A percentile compares a stretch with the other conserved stretches of the same genome.
phyloP scores from a whole-genome alignment of 345 rosid genomes.

The Alliaria petiolata region DNA sequence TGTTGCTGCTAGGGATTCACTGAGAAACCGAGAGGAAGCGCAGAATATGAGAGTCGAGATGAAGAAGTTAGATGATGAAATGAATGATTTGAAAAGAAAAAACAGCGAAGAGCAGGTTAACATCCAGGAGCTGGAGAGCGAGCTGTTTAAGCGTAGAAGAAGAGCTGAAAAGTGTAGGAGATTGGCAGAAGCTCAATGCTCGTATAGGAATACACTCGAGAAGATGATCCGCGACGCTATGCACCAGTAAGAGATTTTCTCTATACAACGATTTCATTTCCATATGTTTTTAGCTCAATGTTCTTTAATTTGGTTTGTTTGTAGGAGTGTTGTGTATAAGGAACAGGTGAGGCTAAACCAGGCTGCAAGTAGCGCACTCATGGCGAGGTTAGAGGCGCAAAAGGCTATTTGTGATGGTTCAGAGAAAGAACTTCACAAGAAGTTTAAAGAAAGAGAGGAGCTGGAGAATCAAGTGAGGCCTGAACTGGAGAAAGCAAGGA shows the following conservation, averaged over 20 bases:
- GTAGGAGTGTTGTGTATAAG: constrained; percentile 87
- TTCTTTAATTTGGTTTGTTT: background rate
- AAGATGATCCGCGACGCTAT: constrained; percentile 98
- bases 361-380: constrained; percentile 74
- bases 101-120: constrained; percentile 59
- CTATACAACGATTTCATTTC: background rate
- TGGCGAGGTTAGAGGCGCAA: constrained; percentile 92
- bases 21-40: constrained; percentile 69
- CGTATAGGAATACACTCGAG: constrained; percentile 73
- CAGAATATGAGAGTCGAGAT: constrained; percentile 58
- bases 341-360: constrained; percentile 93
- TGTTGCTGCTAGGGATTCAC: constrained; percentile 75
- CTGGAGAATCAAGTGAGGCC: constrained; percentile 74
- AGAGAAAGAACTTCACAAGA: constrained; percentile 85
- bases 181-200: constrained; percentile 92
- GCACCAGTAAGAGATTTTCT: constrained; percentile 81
- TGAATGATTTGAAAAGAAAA: constrained; percentile 49
- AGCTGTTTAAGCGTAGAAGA: constrained; percentile 71
- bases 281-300: background rate
- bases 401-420: constrained; percentile 83
- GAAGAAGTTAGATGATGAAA: constrained; percentile 60
- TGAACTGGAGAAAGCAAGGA: constrained; percentile 73
- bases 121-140: constrained; percentile 75
- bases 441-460: constrained; percentile 77
- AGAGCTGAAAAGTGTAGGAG: constrained; percentile 93